Evolutionary conservation across 2,329 filamentous ascomycete species (phyloP).

Genomic region (Leptographium galeiforme): DNA sequence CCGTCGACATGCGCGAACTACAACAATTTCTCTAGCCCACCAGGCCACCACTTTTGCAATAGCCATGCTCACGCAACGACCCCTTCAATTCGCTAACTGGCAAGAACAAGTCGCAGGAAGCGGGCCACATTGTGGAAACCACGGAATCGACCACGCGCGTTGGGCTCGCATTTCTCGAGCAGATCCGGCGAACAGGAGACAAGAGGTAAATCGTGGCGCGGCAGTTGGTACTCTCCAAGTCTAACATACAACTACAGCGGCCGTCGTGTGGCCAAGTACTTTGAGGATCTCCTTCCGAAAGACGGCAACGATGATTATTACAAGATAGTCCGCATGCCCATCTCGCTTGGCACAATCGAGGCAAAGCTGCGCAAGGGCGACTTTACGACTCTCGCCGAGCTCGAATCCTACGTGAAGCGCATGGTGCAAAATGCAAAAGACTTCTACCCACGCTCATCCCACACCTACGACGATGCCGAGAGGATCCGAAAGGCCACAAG

Average conservation of each 20-base stretch:
- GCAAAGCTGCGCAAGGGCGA: conserved; percentile 54
- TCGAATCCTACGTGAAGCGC: conserved; percentile 78
- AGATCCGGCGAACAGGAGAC: conserved; percentile 63
- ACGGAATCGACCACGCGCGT: conserved; percentile 55
- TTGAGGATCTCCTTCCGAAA: conserved; percentile 56
- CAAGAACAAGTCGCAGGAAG: conserved; percentile 2
- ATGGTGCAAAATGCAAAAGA: conserved; percentile 82
- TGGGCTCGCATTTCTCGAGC: conserved; percentile 61
- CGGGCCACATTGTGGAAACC: conserved; percentile 44
- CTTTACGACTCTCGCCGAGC: conserved; percentile 56
- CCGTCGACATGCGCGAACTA: neutral
- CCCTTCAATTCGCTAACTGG: neutral
- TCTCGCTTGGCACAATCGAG: conserved; percentile 67
- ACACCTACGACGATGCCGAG: conserved; percentile 72
- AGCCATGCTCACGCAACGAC: neutral
- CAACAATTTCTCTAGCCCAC: neutral
- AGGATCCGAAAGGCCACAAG: conserved; percentile 74
- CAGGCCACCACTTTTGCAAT: too few species aligned
- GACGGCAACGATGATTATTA: conserved; percentile 63
- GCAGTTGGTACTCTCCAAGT: neutral
- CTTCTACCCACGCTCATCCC: conserved; percentile 60
- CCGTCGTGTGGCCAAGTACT: conserved; percentile 60
- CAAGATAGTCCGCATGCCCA: conserved; percentile 59
- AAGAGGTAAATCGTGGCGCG: conserved; percentile 50
- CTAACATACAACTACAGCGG: conserved; percentile 34